Percentiles rank a stretch among this genome's conserved stretches.
These are phyloP conservation scores for Pseudocercospora vitis DNA, from an alignment of 2,329 filamentous ascomycete species.

Conservation along the genomic window DNA sequence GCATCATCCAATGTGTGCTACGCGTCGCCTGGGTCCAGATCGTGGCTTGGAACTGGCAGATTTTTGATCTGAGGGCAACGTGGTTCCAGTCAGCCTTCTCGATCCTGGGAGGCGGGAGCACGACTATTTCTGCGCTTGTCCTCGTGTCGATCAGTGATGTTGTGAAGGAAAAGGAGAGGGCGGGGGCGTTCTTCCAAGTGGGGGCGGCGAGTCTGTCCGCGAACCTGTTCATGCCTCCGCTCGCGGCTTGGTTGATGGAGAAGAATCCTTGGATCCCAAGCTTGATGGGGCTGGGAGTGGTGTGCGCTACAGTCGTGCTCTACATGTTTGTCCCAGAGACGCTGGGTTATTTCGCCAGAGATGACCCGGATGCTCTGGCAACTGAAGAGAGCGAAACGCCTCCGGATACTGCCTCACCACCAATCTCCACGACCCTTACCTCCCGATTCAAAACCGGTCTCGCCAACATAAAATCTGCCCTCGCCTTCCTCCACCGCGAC, in stretches of 20 bases:
- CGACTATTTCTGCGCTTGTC: slow-evolving; percentile 32
- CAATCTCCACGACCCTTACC: background rate
- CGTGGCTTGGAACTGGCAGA: slow-evolving; percentile 40
- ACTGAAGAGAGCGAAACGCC: background rate
- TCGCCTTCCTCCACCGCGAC: slow-evolving; percentile 35
- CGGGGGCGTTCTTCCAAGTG: slow-evolving; percentile 35
- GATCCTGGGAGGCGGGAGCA: slow-evolving; percentile 33
- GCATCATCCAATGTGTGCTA: slow-evolving; percentile 30
- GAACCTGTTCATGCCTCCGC: slow-evolving; percentile 35
- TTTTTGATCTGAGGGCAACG: slow-evolving; percentile 34
- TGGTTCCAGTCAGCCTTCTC: slow-evolving; percentile 37
- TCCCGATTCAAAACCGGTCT: background rate
- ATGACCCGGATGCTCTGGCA: background rate
- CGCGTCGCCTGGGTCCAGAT: slow-evolving; percentile 33
- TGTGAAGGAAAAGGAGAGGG: slow-evolving; percentile 30
- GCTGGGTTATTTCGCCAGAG: slow-evolving; percentile 27
- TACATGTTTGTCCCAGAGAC: slow-evolving; percentile 38
- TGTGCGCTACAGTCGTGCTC: slow-evolving; percentile 21
- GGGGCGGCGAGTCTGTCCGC: slow-evolving; percentile 33
- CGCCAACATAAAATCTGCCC: slow-evolving; percentile 23
- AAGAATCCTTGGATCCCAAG: slow-evolving; percentile 38
- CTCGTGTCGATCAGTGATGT: slow-evolving; percentile 38
- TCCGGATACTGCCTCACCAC: background rate
- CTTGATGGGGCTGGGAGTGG: slow-evolving; percentile 29
- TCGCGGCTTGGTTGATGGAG: slow-evolving; percentile 39